phyloP scores from a whole-genome alignment of 768 basidiomycete genomes.

The Boletellus emodensis region DNA sequence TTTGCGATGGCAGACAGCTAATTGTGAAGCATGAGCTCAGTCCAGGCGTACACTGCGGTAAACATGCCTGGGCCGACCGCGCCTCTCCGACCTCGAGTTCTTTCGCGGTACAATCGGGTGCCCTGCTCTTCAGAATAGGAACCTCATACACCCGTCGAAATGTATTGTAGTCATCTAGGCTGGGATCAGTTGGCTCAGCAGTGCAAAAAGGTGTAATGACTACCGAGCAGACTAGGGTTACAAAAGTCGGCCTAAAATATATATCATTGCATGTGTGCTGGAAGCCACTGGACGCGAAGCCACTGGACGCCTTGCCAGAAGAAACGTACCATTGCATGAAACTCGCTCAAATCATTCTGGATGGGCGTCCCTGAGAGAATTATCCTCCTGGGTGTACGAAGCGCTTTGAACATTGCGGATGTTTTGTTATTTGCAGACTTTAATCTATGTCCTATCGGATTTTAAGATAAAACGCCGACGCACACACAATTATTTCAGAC shows the following conservation, averaged over 20 bases:
- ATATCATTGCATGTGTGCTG: neutral
- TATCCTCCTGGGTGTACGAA: conserved; percentile 72
- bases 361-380: conserved; percentile 97
- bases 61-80: conserved; percentile 66
- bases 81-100: conserved; percentile 77
- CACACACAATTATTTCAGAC: conserved; percentile 28
- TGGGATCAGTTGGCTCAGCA: neutral
- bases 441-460: conserved; percentile 70
- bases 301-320: neutral
- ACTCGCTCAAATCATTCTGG: conserved; percentile 93
- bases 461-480: neutral
- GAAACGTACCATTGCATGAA: conserved; percentile 84
- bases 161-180: conserved; percentile 64
- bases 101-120: conserved; percentile 65
- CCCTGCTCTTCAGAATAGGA: conserved; percentile 83
- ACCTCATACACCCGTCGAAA: conserved; percentile 82
- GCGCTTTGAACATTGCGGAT: conserved; percentile 73
- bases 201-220: conserved; percentile 1
- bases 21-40: neutral
- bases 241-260: conserved; percentile 76
- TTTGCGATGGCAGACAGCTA: conserved; percentile 72
- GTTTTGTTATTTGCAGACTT: conserved; percentile 93
- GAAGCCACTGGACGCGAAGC: neutral
- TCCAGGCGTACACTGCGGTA: neutral
- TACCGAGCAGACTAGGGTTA: conserved; percentile 88